Percentiles rank a stretch among this genome's conserved stretches.
Evolutionary conservation across 2,329 filamentous ascomycete genomes (phyloP).

Genomic region (Colletotrichum somersetense): DNA sequence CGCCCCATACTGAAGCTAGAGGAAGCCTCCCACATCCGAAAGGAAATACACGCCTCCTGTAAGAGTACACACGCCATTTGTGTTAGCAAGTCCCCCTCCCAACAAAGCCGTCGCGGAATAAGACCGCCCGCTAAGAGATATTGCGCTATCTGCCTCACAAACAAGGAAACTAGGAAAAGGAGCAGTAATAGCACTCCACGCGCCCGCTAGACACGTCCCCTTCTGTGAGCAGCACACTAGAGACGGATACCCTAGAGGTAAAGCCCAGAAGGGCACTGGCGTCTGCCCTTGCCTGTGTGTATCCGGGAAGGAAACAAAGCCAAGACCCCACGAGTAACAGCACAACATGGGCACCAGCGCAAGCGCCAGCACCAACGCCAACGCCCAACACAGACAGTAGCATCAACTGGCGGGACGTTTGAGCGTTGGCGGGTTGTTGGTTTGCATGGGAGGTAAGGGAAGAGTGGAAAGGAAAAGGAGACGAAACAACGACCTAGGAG

Average conservation of each 20-base stretch:
- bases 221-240: conserved; percentile 3
- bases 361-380: conserved; percentile 14
- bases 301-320: not conserved
- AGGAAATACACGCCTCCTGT: conserved; percentile 2
- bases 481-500: conserved; percentile 17
- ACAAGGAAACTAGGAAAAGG: conserved; percentile 1
- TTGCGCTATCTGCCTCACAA: conserved; percentile 17
- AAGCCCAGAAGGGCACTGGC: not conserved
- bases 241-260: not conserved
- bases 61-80: not conserved
- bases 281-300: conserved; percentile 8
- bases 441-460: not conserved
- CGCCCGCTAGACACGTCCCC: conserved; percentile 32
- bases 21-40: not conserved
- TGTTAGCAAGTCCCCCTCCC: not conserved
- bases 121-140: conserved; percentile 14
- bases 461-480: not conserved
- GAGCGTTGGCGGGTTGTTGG: conserved; percentile 26
- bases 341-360: conserved; percentile 7
- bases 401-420: conserved; percentile 26
- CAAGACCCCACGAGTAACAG: not conserved
- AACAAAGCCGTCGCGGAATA: conserved; percentile 26
- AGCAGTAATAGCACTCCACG: conserved; percentile 7
- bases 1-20: not conserved
- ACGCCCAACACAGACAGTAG: not conserved